Evolutionary conservation across 139 green algal species (phyloP).

Genomic region (Asterochloris erici): DNA sequence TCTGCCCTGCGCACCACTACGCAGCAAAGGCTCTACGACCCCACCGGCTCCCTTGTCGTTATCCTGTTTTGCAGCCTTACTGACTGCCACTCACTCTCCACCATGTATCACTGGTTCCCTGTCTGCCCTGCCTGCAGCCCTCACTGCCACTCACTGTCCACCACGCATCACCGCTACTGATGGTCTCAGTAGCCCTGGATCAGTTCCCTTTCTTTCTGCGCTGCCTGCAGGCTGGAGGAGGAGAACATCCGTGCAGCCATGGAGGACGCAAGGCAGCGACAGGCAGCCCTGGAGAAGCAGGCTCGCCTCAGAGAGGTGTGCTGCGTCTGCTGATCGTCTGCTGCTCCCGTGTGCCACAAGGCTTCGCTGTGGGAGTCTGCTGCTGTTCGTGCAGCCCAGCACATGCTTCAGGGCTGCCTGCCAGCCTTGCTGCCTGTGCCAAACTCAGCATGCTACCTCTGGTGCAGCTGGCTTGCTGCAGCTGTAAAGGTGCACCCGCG

Average conservation of each 20-base stretch:
- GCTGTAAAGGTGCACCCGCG: background rate
- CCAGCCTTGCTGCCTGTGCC: background rate
- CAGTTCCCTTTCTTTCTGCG: background rate
- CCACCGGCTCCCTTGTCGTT: no score
- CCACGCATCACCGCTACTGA: background rate
- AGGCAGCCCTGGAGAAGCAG: background rate
- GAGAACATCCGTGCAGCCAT: slow-evolving; percentile 4
- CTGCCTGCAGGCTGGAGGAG: background rate
- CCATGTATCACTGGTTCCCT: background rate
- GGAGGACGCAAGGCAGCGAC: slow-evolving; percentile 4
- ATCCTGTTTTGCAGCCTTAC: no score
- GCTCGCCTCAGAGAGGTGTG: background rate
- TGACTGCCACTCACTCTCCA: background rate
- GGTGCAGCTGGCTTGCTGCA: background rate
- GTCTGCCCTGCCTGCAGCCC: background rate
- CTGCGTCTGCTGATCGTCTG: background rate
- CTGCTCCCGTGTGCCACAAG: no score
- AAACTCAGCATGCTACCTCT: background rate
- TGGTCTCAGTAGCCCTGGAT: background rate
- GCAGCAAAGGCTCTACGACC: no score
- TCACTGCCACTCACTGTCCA: background rate
- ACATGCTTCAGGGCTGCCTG: no score
- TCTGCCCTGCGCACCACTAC: no score
- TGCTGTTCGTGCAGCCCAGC: background rate
- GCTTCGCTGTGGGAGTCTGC: no score